Conservation (phyloP, 441 rosid genomes). For the Melastoma candidum region DNA sequence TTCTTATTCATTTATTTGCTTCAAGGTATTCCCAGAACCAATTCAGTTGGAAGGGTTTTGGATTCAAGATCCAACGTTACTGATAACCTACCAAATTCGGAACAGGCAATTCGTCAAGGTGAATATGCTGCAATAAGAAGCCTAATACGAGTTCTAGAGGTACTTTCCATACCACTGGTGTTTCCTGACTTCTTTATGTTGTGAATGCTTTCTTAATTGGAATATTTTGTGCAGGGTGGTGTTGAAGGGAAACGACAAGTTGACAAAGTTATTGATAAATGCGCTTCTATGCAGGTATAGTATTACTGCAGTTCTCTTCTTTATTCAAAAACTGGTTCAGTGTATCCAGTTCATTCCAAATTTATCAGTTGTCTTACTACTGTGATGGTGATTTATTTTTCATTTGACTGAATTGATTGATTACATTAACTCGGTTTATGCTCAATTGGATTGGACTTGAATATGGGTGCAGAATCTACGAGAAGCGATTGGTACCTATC, state of each 20-base stretch:
- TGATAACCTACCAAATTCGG: constrained; percentile 72
- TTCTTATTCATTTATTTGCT: constrained; percentile 9
- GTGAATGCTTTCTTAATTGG: background rate
- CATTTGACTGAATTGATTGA: constrained; percentile 4
- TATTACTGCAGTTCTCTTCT: background rate
- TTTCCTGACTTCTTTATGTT: constrained; percentile 14
- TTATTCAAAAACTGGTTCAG: too few relatives aligned
- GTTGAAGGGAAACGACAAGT: constrained; percentile 98
- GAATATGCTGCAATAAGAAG: constrained; percentile 94
- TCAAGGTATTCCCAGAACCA: constrained; percentile 71
- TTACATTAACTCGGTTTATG: constrained; percentile 8
- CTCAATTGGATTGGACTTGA: constrained; percentile 14
- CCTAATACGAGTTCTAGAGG: constrained; percentile 95
- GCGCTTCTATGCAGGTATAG: constrained; percentile 97
- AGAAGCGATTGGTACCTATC: constrained; percentile 91
- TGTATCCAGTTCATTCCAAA: too few relatives aligned
- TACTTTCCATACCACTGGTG: constrained; percentile 19
- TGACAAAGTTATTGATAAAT: constrained; percentile 97
- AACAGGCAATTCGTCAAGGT: constrained; percentile 93
- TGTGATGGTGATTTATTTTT: background rate
- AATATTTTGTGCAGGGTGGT: constrained; percentile 56
- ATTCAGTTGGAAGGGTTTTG: constrained; percentile 79
- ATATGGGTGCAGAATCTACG: constrained; percentile 75
- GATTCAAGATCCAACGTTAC: constrained; percentile 50
- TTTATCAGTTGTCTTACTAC: too few relatives aligned